These are phyloP conservation scores for Claviceps citrina DNA, from an alignment of 2,329 filamentous ascomycete genomes.

Conservation along the genomic window DNA sequence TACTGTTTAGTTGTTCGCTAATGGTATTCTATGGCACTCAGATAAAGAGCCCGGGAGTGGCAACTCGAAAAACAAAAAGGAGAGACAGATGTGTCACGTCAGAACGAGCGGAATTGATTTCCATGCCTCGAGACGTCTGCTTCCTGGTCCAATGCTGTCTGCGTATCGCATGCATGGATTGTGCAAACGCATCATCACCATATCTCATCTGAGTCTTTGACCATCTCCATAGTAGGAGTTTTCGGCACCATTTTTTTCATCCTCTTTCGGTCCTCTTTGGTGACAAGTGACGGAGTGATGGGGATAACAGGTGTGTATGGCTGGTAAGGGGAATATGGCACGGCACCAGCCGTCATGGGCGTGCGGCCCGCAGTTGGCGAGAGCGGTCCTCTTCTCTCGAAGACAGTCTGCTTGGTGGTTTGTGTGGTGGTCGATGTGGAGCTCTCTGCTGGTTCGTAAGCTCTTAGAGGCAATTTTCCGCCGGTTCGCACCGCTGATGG, in stretches of 20 bases:
- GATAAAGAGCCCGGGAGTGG: too few species aligned
- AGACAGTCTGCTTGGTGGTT: conserved; percentile 48
- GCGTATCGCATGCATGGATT: neutral
- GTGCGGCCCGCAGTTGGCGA: conserved; percentile 44
- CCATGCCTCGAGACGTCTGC: neutral
- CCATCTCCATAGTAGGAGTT: conserved; percentile 47
- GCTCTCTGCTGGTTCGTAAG: conserved; percentile 41
- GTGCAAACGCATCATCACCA: conserved; percentile 33
- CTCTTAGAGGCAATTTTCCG: conserved; percentile 42
- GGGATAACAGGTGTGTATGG: conserved; percentile 62
- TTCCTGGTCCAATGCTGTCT: neutral
- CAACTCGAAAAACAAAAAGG: neutral
- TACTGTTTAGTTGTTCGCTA: too few species aligned
- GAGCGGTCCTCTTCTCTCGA: conserved; percentile 39
- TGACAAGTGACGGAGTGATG: conserved; percentile 61
- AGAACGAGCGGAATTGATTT: neutral
- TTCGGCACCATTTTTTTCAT: conserved; percentile 49
- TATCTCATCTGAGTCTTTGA: conserved; percentile 44
- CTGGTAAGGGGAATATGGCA: conserved; percentile 67
- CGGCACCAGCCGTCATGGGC: conserved; percentile 44
- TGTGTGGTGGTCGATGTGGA: conserved; percentile 33
- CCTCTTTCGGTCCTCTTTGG: conserved; percentile 52
- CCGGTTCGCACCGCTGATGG: conserved; percentile 41
- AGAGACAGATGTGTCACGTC: neutral
- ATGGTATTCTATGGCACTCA: neutral